phyloP scores from a whole-genome alignment of 768 basidiomycete species.

The Omphalotus guepiniiformis region DNA sequence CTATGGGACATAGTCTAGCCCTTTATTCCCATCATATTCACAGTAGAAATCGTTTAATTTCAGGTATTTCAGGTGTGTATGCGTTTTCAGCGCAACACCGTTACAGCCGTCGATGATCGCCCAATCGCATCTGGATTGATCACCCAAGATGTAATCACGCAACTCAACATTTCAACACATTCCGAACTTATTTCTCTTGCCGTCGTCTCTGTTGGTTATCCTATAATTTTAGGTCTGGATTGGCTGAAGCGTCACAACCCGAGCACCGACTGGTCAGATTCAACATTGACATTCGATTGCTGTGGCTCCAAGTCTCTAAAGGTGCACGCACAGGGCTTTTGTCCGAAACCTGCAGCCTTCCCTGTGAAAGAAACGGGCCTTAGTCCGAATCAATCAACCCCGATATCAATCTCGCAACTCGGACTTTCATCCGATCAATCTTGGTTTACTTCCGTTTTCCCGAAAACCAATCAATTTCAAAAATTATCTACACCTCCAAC shows the following conservation, averaged over 20 bases:
- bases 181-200: conserved; percentile 24
- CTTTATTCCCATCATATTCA: no score
- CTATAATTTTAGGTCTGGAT: conserved; percentile 32
- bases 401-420: no score
- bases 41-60: no score
- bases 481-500: no score
- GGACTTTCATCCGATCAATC: not conserved
- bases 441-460: not conserved
- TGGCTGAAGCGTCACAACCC: conserved; percentile 35
- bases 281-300: conserved; percentile 21
- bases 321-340: not conserved
- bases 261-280: conserved; percentile 26
- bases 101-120: conserved; percentile 32
- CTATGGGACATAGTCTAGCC: no score
- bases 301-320: conserved; percentile 12
- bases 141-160: conserved; percentile 31
- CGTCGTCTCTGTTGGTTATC: conserved; percentile 30
- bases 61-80: no score
- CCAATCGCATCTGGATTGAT: conserved; percentile 36
- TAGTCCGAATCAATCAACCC: not conserved
- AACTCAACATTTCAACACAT: conserved; percentile 24
- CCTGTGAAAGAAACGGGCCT: not conserved
- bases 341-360: not conserved
- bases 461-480: not conserved
- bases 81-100: conserved; percentile 31